phyloP scores from a whole-genome alignment of 352 stramenopile species.

The Phytophthora podocarpi region DNA sequence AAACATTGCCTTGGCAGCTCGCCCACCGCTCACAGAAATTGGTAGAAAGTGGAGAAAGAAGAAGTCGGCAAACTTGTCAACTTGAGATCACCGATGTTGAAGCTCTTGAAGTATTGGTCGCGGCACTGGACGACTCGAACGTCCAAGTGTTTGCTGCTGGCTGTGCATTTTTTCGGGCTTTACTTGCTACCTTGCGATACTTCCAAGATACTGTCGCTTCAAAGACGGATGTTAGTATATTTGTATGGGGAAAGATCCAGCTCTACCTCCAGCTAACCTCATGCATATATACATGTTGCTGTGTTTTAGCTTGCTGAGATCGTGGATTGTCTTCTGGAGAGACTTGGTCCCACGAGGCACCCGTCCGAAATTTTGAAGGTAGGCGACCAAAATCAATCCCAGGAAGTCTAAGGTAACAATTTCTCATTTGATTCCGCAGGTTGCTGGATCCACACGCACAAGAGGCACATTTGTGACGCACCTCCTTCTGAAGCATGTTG shows the following conservation, averaged over 20 bases:
- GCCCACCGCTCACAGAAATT: neutral
- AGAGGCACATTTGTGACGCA: slow-evolving; percentile 51
- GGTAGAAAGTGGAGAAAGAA: neutral
- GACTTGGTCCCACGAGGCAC: slow-evolving; percentile 11
- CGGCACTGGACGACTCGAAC: slow-evolving; percentile 14
- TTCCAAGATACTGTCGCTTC: slow-evolving; percentile 20
- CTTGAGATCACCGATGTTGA: slow-evolving; percentile 1
- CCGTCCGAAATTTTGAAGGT: slow-evolving; percentile 29
- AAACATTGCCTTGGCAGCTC: slow-evolving; percentile 18
- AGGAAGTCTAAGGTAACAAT: no score
- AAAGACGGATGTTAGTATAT: slow-evolving; percentile 15
- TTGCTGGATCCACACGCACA: slow-evolving; percentile 40
- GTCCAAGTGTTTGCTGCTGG: slow-evolving; percentile 17
- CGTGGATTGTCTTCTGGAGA: slow-evolving; percentile 7
- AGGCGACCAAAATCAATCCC: neutral
- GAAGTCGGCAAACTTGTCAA: neutral
- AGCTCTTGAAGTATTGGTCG: slow-evolving; percentile 7
- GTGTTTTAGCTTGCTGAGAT: slow-evolving; percentile 17
- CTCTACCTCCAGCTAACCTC: neutral
- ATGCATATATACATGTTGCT: neutral
- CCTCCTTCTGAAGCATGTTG: slow-evolving; percentile 33
- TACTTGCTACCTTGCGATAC: slow-evolving; percentile 7
- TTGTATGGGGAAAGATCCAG: neutral
- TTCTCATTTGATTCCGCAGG: no score
- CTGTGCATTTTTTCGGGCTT: slow-evolving; percentile 14